phyloP scores from a whole-genome alignment of 352 stramenopile genomes.

The Pythium phragmiticola region DNA sequence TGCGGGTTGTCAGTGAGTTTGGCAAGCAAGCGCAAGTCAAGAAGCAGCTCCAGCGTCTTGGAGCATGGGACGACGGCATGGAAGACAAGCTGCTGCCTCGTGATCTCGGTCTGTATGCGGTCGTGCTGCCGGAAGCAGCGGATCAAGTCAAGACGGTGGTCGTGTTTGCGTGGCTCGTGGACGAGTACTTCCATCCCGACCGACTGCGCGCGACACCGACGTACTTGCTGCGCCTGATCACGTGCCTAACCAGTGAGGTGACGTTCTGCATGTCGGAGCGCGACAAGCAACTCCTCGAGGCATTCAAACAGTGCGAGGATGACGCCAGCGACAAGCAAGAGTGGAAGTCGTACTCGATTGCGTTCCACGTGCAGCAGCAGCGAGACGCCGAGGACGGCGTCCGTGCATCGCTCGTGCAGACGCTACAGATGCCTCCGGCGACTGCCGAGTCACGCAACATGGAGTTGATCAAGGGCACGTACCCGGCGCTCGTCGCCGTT shows the following conservation, averaged over 20 bases:
- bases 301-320: constrained; percentile 22
- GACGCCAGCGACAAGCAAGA: constrained; percentile 8
- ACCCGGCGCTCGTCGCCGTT: background rate
- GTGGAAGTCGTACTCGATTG: constrained; percentile 36
- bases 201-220: constrained; percentile 32
- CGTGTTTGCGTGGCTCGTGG: constrained; percentile 66
- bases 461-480: constrained; percentile 6
- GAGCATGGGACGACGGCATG: constrained; percentile 46
- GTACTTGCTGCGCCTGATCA: constrained; percentile 68
- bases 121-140: constrained; percentile 27
- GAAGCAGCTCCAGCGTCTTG: constrained; percentile 33
- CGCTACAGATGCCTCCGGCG: background rate
- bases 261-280: constrained; percentile 40
- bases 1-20: constrained; percentile 52
- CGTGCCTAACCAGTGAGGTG: constrained; percentile 44
- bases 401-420: background rate
- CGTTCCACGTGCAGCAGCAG: constrained; percentile 29
- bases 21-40: constrained; percentile 59
- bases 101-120: constrained; percentile 59
- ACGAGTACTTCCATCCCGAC: constrained; percentile 38
- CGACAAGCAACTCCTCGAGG: constrained; percentile 34
- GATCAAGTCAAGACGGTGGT: constrained; percentile 27
- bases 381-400: constrained; percentile 17
- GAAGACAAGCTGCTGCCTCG: constrained; percentile 30
- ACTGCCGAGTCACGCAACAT: background rate